Percentiles rank a stretch among this genome's conserved stretches.
Conservation (phyloP, 768 basidiomycete genomes). For the Dictyophora rubrovolvata region DNA sequence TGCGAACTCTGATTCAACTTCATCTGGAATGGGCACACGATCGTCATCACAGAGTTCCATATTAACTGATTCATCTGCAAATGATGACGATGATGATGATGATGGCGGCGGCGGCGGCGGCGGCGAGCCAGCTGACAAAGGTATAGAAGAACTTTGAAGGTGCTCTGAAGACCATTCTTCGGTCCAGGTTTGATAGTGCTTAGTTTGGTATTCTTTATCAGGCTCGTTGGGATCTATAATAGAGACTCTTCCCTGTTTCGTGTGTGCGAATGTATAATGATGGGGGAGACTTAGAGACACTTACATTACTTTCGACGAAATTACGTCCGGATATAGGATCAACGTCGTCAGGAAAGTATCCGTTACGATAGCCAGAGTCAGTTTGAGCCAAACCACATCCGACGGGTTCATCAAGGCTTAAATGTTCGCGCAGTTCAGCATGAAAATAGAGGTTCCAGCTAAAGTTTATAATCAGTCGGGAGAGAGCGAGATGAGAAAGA, state of each 20-base stretch:
- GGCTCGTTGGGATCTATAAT: neutral
- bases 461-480: neutral
- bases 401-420: neutral
- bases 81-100: too few relatives aligned
- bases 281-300: neutral
- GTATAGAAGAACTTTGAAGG: neutral
- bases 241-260: neutral
- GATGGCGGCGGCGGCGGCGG: too few relatives aligned
- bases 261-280: neutral
- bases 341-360: neutral
- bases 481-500: neutral
- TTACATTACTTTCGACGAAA: neutral
- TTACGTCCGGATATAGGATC: neutral
- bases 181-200: neutral
- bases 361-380: neutral
- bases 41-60: neutral
- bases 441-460: neutral
- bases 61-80: neutral
- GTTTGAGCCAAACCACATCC: neutral
- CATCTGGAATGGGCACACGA: neutral
- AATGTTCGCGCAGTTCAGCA: slow-evolving; percentile 4
- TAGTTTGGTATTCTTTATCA: neutral
- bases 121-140: neutral
- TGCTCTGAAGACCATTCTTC: neutral
- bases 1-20: slow-evolving; percentile 1